Percentiles rank a stretch among this genome's conserved stretches.
Evolutionary conservation across 345 rosid species (phyloP).

Genomic region (Abelmoschus esculentus): DNA sequence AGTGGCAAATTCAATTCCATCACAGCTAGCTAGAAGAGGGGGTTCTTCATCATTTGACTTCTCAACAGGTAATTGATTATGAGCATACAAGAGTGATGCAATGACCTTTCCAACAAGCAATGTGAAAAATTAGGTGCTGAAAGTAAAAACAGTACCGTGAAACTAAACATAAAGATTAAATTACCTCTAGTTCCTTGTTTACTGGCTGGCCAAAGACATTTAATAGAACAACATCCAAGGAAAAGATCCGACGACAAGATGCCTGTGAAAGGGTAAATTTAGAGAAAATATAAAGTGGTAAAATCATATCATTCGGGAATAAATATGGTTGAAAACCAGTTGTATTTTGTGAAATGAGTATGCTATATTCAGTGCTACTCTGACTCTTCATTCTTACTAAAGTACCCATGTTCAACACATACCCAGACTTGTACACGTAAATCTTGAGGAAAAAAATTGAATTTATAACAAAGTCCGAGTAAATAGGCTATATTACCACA

Average conservation of each 20-base stretch:
- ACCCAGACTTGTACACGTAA: not conserved
- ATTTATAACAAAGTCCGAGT: no score
- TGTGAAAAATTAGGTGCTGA: slow-evolving; percentile 3
- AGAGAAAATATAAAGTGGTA: not conserved
- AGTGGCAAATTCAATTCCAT: slow-evolving; percentile 70
- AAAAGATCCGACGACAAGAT: slow-evolving; percentile 63
- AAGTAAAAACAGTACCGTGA: not conserved
- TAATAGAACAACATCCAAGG: slow-evolving; percentile 60
- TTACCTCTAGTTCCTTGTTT: slow-evolving; percentile 62
- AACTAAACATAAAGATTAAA: not conserved
- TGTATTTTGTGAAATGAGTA: not conserved
- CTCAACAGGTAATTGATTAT: slow-evolving; percentile 57
- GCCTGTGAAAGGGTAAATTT: slow-evolving; percentile 31
- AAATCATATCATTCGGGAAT: not conserved
- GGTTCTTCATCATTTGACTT: slow-evolving; percentile 55
- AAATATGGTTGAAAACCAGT: not conserved
- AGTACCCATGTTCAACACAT: not conserved
- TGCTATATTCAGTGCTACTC: not conserved
- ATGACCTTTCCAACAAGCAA: slow-evolving; percentile 36
- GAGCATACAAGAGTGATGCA: slow-evolving; percentile 72
- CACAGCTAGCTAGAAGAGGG: slow-evolving; percentile 63
- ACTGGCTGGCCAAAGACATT: slow-evolving; percentile 54
- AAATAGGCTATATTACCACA: no score
- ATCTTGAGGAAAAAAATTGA: not conserved
- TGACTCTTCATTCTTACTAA: not conserved